Evolutionary conservation across 768 basidiomycete genomes (phyloP).

Genomic region (Leucosporidium scottii): DNA sequence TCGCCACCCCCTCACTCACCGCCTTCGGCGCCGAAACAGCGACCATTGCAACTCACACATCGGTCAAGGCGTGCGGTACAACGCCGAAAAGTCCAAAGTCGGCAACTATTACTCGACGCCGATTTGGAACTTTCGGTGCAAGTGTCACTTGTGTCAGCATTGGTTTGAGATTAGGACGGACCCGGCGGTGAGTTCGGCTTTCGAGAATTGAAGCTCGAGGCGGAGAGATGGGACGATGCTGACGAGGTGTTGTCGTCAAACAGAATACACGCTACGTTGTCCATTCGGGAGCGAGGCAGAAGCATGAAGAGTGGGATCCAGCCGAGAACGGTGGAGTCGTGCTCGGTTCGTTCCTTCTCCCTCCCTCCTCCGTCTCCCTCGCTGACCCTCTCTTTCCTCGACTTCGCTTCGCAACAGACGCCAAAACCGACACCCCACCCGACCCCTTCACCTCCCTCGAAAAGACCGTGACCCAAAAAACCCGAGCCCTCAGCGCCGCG

Average conservation of each 20-base stretch:
- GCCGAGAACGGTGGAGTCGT: conserved; percentile 30
- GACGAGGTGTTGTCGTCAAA: not conserved
- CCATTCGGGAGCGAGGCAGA: conserved; percentile 80
- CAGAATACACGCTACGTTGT: conserved; percentile 96
- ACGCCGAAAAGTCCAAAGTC: conserved; percentile 96
- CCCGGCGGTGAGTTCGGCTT: conserved; percentile 61
- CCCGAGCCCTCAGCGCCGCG: conserved; percentile 63
- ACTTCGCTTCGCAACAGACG: too few relatives aligned
- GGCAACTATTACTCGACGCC: conserved; percentile 91
- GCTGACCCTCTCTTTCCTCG: too few relatives aligned
- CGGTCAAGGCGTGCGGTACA: conserved; percentile 99
- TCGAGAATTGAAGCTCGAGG: not conserved
- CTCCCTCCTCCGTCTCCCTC: conserved; percentile 22
- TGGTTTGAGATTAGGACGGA: conserved; percentile 99
- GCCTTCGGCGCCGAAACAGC: conserved; percentile 46
- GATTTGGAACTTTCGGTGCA: conserved; percentile 91
- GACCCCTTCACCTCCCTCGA: conserved; percentile 86
- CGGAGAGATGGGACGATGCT: not conserved
- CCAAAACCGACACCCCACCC: conserved; percentile 43
- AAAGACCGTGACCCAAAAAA: conserved; percentile 72
- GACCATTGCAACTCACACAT: conserved; percentile 93
- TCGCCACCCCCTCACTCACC: not conserved
- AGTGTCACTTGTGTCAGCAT: conserved; percentile 91
- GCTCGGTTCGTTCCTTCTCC: conserved; percentile 9
- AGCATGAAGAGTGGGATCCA: conserved; percentile 91